These are phyloP conservation scores for Aspergillus texensis DNA, from an alignment of 2,329 filamentous ascomycete species.

Conservation along the genomic window DNA sequence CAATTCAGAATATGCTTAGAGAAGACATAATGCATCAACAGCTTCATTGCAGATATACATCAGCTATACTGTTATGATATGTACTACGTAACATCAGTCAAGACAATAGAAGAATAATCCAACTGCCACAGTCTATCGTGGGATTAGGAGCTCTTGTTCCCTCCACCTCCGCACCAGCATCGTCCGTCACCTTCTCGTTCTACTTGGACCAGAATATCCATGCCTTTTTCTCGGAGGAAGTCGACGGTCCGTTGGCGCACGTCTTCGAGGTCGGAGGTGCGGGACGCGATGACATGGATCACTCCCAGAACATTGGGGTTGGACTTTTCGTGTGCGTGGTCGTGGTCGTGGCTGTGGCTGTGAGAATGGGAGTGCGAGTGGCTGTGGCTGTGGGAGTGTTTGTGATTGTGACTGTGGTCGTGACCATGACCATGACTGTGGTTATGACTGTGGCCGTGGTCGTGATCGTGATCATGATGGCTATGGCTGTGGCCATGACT, in stretches of 20 bases:
- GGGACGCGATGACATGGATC: conserved; percentile 80
- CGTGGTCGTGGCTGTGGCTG: conserved; percentile 22
- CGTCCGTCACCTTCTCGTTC: conserved; percentile 76
- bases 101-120: not conserved
- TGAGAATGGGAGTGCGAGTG: conserved; percentile 32
- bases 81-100: not conserved
- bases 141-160: conserved; percentile 33
- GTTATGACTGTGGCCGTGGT: too few relatives aligned
- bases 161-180: conserved; percentile 64
- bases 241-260: conserved; percentile 75
- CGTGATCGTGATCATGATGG: too few relatives aligned
- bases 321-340: conserved; percentile 21
- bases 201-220: conserved; percentile 85
- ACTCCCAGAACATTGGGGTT: conserved; percentile 67
- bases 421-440: conserved; percentile 33
- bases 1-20: not conserved
- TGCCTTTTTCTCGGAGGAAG: conserved; percentile 70
- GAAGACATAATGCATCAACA: not conserved
- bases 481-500: conserved; percentile 29
- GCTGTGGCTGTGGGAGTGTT: conserved; percentile 32
- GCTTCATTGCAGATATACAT: not conserved
- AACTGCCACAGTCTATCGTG: not conserved
- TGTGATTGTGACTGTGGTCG: conserved; percentile 28
- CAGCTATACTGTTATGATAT: not conserved
- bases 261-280: conserved; percentile 75